Evolutionary conservation across 2,329 filamentous ascomycete genomes (phyloP).

Genomic region (Trichoderma lentiforme): DNA sequence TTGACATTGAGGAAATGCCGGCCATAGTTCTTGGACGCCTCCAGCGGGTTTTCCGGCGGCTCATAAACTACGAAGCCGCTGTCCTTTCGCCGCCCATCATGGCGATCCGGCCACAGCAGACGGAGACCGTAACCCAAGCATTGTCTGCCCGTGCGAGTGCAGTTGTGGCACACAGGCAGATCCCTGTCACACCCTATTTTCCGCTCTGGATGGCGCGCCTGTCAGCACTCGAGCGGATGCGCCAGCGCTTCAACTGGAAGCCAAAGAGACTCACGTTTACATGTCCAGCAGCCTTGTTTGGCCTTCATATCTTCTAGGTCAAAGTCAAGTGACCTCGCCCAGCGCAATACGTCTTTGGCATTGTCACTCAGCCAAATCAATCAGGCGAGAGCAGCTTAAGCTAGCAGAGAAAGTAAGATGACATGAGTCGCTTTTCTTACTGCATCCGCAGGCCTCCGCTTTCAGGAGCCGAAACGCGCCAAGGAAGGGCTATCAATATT

Average conservation of each 20-base stretch:
- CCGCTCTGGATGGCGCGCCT: constrained; percentile 34
- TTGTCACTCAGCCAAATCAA: background rate
- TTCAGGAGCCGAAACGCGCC: constrained; percentile 6
- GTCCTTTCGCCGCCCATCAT: constrained; percentile 40
- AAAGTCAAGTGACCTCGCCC: constrained; percentile 12
- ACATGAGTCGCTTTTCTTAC: background rate
- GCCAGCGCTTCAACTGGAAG: background rate
- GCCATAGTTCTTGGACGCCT: constrained; percentile 31
- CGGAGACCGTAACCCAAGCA: constrained; percentile 46
- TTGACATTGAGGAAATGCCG: constrained; percentile 40
- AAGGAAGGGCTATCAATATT: constrained; percentile 14
- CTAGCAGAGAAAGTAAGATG: background rate
- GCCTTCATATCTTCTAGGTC: constrained; percentile 17
- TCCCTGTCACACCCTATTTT: constrained; percentile 47
- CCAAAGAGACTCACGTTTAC: constrained; percentile 20
- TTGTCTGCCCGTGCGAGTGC: constrained; percentile 38
- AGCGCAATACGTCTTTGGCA: constrained; percentile 7
- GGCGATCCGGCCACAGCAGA: constrained; percentile 46
- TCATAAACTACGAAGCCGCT: constrained; percentile 15
- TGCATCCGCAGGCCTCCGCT: constrained; percentile 2
- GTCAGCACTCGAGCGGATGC: background rate
- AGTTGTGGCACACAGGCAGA: constrained; percentile 43
- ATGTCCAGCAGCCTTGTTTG: constrained; percentile 22
- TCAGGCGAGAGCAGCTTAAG: background rate
- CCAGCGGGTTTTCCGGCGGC: constrained; percentile 19